Conservation (phyloP, 192 early-diverging fungal species). For the Fimicolochytrium jonesii region DNA sequence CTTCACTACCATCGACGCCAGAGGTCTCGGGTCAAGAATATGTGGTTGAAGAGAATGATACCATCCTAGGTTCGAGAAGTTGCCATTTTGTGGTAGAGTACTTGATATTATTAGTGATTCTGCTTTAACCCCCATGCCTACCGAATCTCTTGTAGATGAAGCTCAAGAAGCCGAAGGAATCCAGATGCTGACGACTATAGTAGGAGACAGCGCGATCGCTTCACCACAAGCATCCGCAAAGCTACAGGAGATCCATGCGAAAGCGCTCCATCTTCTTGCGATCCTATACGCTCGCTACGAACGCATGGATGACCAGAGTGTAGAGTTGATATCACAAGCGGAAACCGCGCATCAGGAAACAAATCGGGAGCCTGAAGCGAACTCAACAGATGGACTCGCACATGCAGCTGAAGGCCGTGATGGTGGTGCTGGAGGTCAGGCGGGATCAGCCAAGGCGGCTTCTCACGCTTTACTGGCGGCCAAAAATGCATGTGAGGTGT, state of each 20-base stretch:
- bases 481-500: too few relatives aligned
- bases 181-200: constrained; percentile 43
- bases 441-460: too few relatives aligned
- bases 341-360: neutral
- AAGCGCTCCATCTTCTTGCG: constrained; percentile 29
- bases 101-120: neutral
- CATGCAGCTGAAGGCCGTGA: too few relatives aligned
- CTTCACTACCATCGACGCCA: neutral
- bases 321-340: constrained; percentile 19
- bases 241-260: constrained; percentile 9
- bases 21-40: constrained; percentile 10
- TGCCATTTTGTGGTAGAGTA: neutral
- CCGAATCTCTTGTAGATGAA: constrained; percentile 3
- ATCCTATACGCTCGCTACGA: constrained; percentile 24
- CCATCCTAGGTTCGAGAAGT: neutral
- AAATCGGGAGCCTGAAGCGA: too few relatives aligned
- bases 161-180: constrained; percentile 50
- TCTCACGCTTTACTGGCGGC: too few relatives aligned
- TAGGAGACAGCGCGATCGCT: constrained; percentile 20
- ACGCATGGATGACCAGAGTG: constrained; percentile 28
- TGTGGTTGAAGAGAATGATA: too few relatives aligned
- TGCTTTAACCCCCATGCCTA: neutral
- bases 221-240: constrained; percentile 3
- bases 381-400: too few relatives aligned
- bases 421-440: too few relatives aligned